Conservation (phyloP, 192 early-diverging fungal species). For the Coemansia sp. region DNA sequence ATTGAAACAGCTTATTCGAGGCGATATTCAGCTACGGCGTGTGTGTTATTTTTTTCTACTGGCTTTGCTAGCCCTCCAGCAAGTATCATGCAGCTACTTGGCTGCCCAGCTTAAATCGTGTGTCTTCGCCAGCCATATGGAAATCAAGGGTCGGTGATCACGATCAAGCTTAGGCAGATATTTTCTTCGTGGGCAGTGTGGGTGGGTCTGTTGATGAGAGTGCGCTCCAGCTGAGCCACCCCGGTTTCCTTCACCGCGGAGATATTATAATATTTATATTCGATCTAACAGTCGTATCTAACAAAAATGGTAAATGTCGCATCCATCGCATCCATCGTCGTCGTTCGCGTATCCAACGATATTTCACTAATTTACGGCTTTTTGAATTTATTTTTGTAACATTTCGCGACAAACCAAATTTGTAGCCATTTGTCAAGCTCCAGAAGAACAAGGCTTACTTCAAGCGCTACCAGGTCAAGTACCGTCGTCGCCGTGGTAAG, state of each 20-base stretch:
- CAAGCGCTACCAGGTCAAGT: conserved; percentile 99
- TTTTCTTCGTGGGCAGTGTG: background rate
- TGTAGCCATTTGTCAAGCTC: conserved; percentile 73
- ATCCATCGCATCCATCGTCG: background rate
- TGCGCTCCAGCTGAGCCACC: background rate
- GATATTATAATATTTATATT: conserved; percentile 19
- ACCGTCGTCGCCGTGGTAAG: conserved; percentile 95
- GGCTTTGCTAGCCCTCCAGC: too few species aligned
- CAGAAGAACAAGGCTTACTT: conserved; percentile 99
- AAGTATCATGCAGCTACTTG: too few species aligned
- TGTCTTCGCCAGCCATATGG: background rate
- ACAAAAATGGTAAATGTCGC: conserved; percentile 38
- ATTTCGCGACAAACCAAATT: background rate
- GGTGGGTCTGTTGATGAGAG: background rate
- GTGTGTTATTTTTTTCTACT: too few species aligned
- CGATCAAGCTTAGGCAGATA: background rate
- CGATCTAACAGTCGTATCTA: conserved; percentile 27
- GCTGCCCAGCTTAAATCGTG: too few species aligned
- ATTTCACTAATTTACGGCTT: background rate
- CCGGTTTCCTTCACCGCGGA: conserved; percentile 19
- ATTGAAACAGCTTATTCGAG: too few species aligned
- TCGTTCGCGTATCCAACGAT: conserved; percentile 7
- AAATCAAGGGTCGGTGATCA: background rate
- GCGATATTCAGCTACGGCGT: too few species aligned
- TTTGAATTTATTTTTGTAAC: background rate